A percentile compares a stretch with the other conserved stretches of the same genome.
phyloP scores from a whole-genome alignment of 1,284 basidiomycete species.

The Sporisorium iseilematis-ciliati region DNA sequence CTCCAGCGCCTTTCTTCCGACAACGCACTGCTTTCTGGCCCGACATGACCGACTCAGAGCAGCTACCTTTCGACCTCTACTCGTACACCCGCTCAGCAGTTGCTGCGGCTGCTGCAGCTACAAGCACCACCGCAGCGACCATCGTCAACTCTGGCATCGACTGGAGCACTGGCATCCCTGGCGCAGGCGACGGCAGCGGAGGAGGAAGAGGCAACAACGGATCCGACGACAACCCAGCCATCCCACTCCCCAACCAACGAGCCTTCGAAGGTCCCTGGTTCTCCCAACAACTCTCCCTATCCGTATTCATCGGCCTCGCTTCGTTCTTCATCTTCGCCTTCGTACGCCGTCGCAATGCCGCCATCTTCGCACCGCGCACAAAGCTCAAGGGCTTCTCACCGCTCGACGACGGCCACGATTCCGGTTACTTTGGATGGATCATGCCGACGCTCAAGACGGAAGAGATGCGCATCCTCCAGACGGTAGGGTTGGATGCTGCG shows the following conservation, averaged over 20 bases:
- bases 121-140: constrained; percentile 13
- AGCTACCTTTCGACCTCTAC: constrained; percentile 28
- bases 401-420: constrained; percentile 80
- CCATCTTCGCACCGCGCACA: constrained; percentile 90
- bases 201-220: constrained; percentile 18
- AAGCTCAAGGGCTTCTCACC: constrained; percentile 95
- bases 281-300: constrained; percentile 86
- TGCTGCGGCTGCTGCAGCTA: constrained; percentile 12
- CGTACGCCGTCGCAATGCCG: constrained; percentile 85
- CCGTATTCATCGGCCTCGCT: constrained; percentile 80
- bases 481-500: constrained; percentile 94
- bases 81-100: constrained; percentile 24
- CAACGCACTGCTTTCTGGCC: not conserved
- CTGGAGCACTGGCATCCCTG: not conserved
- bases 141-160: constrained; percentile 1
- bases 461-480: constrained; percentile 93
- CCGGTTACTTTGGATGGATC: constrained; percentile 93
- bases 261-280: constrained; percentile 82
- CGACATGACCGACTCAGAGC: constrained; percentile 20
- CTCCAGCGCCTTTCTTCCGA: constrained; percentile 18
- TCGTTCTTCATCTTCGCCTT: constrained; percentile 91
- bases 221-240: constrained; percentile 30
- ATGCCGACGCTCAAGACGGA: constrained; percentile 88
- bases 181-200: not conserved
- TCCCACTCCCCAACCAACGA: constrained; percentile 45